A percentile compares a stretch with the other conserved stretches of the same genome.
Evolutionary conservation across 352 stramenopile species (phyloP).

Genomic region (Globisporangium middletonii): DNA sequence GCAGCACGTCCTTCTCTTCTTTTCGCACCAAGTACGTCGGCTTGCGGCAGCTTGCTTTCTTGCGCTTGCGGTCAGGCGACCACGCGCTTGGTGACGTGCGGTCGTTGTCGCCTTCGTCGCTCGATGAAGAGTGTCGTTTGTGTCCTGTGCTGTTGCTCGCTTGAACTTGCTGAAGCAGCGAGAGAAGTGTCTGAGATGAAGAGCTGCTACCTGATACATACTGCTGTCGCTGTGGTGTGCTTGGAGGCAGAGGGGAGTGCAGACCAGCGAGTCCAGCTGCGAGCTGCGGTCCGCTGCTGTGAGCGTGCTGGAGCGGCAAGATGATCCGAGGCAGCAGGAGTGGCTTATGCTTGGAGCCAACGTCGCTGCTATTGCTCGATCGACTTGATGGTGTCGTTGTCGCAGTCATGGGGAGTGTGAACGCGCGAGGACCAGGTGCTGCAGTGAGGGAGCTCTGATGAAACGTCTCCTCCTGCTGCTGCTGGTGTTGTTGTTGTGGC

Average conservation of each 20-base stretch:
- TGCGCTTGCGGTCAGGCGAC: conserved; percentile 7
- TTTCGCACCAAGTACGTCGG: conserved; percentile 46
- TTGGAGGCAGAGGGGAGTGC: neutral
- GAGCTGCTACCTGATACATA: no score
- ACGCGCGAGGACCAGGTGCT: neutral
- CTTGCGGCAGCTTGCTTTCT: conserved; percentile 28
- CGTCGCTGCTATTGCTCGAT: neutral
- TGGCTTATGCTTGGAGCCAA: neutral
- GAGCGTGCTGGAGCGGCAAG: conserved; percentile 3
- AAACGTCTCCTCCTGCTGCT: neutral
- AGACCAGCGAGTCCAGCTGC: neutral
- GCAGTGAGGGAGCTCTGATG: neutral
- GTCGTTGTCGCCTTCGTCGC: neutral
- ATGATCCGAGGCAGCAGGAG: conserved; percentile 10
- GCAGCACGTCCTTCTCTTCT: conserved; percentile 37
- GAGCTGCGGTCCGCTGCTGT: neutral
- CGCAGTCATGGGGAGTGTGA: neutral
- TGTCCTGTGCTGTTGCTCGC: neutral
- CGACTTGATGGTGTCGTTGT: no score
- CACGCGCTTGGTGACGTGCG: neutral
- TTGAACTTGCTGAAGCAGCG: conserved; percentile 2
- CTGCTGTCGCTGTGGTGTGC: neutral
- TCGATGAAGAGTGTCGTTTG: conserved; percentile 6
- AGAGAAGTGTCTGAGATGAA: conserved; percentile 5
- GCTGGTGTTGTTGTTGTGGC: conserved; percentile 1